Evolutionary conservation across 495 filamentous ascomycete genomes (phyloP), one percentile per base, ranked within the genome.

Genomic region (Aspergillus mulundensis): DNA sequence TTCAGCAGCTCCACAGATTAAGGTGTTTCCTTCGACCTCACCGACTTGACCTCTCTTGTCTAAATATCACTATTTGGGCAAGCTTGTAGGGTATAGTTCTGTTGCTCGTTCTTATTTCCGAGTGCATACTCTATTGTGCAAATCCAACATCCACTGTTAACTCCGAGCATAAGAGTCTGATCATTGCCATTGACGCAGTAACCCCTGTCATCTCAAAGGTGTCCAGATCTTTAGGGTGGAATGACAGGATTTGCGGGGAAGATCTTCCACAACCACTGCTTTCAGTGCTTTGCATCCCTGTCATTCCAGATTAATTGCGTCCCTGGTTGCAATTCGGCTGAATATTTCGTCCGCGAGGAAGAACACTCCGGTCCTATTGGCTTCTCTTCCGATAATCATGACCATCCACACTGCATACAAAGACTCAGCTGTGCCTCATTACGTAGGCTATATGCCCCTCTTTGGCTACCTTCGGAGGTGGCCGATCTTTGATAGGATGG

Each of bases 161-260:
- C n/a, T n/a, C n/a, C n/a, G n/a, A n/a, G n/a, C n/a, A n/a, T n/a
- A n/a, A n/a, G n/a, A n/a, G n/a, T n/a, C n/a, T n/a, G n/a, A n/a
- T n/a, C n/a, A n/a, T n/a, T n/a, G n/a, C n/a, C n/a, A n/a, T n/a
- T n/a, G n/a, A n/a, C n/a, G n/a, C n/a, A n/a, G n/a, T n/a, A n/a
- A n/a, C 21, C 45, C 45, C 23, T 46, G 21, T 38, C 30, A 19
- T 36, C 10, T 38, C 47, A 15, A 50, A 38, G 2, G 4, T 39
- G 47, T 20, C 19, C 30, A 34, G 14, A 50, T 38, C 48, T 24
- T 40, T 36, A 7, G n/a, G 32, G 2, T 50, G 21, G 19, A 40
- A 40, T 39, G 48, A 39, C 48, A 39, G 48, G 48, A 47, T 25
- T 50, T 50, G 48, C 48, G 48, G 48, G 48, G 48, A 50, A 50